phyloP scores from a whole-genome alignment of 352 stramenopile genomes.

The Globisporangium cylindrosporum region DNA sequence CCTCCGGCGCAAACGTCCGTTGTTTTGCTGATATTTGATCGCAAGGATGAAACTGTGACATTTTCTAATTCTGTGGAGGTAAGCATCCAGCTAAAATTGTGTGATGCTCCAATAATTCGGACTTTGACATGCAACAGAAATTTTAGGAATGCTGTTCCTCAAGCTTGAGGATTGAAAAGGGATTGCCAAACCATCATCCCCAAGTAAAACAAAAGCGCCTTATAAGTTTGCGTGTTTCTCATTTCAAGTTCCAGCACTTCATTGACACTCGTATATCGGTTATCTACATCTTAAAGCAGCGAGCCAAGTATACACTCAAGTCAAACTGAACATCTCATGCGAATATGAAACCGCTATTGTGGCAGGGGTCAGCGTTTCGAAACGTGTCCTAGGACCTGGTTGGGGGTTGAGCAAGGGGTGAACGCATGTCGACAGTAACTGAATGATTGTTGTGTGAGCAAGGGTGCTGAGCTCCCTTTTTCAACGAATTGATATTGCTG shows the following conservation, averaged over 20 bases:
- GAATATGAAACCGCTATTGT: background rate
- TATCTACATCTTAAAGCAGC: background rate
- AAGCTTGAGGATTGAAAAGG: too few species aligned
- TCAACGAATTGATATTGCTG: background rate
- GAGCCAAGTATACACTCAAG: background rate
- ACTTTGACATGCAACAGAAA: background rate
- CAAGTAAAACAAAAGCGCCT: too few species aligned
- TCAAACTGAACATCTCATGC: background rate
- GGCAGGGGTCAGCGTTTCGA: too few species aligned
- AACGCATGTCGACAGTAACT: too few species aligned
- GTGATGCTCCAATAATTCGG: background rate
- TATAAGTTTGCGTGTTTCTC: background rate
- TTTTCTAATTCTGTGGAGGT: background rate
- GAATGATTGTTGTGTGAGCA: too few species aligned
- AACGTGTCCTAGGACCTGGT: too few species aligned
- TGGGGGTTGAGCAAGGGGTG: too few species aligned
- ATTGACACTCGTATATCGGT: background rate
- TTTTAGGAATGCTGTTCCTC: too few species aligned
- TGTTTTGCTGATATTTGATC: background rate
- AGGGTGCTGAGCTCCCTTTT: too few species aligned
- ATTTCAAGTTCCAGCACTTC: background rate
- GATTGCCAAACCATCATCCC: too few species aligned
- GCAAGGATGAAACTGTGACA: background rate
- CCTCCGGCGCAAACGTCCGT: background rate
- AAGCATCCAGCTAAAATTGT: background rate